Evolutionary conservation across 441 rosid species (phyloP).

Genomic region (Corymbia calophylla): DNA sequence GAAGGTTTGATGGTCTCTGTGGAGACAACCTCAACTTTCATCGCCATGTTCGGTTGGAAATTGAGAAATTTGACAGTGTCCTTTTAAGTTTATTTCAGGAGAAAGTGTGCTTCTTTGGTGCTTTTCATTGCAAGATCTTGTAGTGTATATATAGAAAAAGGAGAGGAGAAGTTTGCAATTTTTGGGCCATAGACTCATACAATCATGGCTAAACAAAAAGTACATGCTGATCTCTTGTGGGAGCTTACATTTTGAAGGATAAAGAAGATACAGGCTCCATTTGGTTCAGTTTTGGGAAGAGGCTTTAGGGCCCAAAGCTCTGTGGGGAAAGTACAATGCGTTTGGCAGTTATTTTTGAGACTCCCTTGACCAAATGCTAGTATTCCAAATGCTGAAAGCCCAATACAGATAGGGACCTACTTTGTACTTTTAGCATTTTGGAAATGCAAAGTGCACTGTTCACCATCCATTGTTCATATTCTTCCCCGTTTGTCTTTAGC

Average conservation of each 20-base stretch:
- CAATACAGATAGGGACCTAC: too few relatives aligned
- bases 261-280: too few relatives aligned
- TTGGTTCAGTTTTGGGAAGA: too few relatives aligned
- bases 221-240: neutral
- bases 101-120: neutral
- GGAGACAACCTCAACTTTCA: neutral
- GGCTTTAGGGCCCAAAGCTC: too few relatives aligned
- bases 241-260: neutral
- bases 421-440: too few relatives aligned
- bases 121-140: neutral
- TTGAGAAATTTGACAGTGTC: neutral
- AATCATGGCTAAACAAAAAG: neutral
- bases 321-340: too few relatives aligned
- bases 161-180: neutral
- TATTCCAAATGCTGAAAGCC: too few relatives aligned
- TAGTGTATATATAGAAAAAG: neutral
- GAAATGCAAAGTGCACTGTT: too few relatives aligned
- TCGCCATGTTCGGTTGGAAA: neutral
- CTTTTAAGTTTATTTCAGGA: neutral
- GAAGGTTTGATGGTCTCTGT: constrained; percentile 2
- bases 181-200: neutral
- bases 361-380: too few relatives aligned
- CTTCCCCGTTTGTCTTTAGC: too few relatives aligned
- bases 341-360: too few relatives aligned
- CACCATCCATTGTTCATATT: too few relatives aligned